Base-by-base conservation (phyloP, 2,329 filamentous ascomycete species). In the Botrytis elliptica region DNA sequence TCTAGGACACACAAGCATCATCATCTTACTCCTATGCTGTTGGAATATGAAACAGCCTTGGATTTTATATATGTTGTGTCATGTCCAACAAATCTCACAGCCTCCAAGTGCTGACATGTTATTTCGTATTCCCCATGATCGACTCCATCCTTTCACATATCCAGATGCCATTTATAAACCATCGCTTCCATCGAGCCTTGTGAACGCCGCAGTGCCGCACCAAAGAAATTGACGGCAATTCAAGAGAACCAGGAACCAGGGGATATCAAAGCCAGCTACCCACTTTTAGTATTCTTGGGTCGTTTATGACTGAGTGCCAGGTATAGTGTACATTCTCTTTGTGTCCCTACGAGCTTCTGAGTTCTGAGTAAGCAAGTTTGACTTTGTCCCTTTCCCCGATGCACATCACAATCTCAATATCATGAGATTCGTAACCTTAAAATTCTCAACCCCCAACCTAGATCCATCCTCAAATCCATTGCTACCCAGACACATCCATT, bases 21-120 rank as follows among this genome's bases (percentile, higher is more conserved):
- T 22, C 40, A 16, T 64, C 38, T 64, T 42, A 64, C 12, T 3
- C 33, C 33, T 44, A 10, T 44, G n/a, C 16, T 44, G 38, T 44
- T 42, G 38, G 62, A 42, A 64, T 44, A 42, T 63, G 60, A 63
- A 63, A 63, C 60, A 63, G 22, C 14, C 20, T 38, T 64, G 60
- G 25, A 63, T 29, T 44, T 44, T 10, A 22, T 29, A 64, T n/a
- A 52, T 66, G 20, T n/a, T 52, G 29, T 38, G 38, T 49, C 20
- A 29, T 18, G 33, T 42, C 65, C 25, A 68, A 42, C 25, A 40
- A 68, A 42, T 22, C 46, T 29, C 46, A 68, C 46, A 20, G 46
- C 33, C 36, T 68, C 36, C 22, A 49, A 55, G 16, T 55, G 46
- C 46, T 68, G 46, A 55, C 65, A 55, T 42, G 46, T 40, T 55